Conservation (phyloP, 441 rosid species). For the Populus tomentosa region DNA sequence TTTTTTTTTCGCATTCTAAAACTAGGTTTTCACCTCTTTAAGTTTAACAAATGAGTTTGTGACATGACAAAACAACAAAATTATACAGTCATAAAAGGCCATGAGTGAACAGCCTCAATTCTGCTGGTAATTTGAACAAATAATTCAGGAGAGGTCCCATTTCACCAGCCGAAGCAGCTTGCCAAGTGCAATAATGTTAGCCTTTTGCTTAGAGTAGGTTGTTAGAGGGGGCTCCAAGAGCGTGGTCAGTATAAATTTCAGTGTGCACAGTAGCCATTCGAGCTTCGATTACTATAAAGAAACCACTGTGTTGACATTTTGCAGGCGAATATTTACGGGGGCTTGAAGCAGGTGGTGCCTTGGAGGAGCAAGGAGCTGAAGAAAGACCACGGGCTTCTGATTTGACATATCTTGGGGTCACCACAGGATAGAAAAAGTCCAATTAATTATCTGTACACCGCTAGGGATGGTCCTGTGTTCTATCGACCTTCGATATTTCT, state of each 20-base stretch:
- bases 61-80: neutral
- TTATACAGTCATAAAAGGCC: neutral
- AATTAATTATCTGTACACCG: slow-evolving; percentile 7
- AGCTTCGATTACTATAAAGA: neutral
- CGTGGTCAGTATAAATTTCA: neutral
- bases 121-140: neutral
- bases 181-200: neutral
- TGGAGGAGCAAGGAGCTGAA: slow-evolving; percentile 54
- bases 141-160: neutral
- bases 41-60: neutral
- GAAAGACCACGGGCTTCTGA: slow-evolving; percentile 31
- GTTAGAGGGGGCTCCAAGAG: neutral
- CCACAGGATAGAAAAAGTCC: neutral
- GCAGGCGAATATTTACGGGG: slow-evolving; percentile 59
- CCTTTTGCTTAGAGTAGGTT: neutral
- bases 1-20: no score
- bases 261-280: neutral
- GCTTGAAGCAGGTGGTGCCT: slow-evolving; percentile 66
- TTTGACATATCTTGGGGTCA: neutral
- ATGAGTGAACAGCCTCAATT: neutral
- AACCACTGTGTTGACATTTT: slow-evolving; percentile 14
- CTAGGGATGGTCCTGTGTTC: neutral
- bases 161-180: neutral
- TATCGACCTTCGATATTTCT: slow-evolving; percentile 1
- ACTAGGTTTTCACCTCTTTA: neutral